phyloP scores from a whole-genome alignment of 768 basidiomycete species.

The Amanita rubescens region DNA sequence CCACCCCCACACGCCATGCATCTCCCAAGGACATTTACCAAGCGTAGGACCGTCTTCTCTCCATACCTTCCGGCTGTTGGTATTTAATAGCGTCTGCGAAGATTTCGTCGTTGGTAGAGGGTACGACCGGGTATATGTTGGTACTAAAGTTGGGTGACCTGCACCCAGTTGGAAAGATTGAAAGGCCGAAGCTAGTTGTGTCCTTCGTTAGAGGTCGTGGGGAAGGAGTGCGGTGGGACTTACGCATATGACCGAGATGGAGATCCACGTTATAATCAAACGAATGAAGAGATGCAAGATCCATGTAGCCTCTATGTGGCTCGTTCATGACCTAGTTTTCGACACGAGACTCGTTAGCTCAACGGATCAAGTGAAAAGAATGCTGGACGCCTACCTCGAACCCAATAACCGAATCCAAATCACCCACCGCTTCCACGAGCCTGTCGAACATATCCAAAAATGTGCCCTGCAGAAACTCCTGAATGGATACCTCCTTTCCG shows the following conservation, averaged over 20 bases:
- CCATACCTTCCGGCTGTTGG: constrained; percentile 59
- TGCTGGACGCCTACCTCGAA: constrained; percentile 61
- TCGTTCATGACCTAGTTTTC: constrained; percentile 78
- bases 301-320: constrained; percentile 89
- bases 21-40: constrained; percentile 78
- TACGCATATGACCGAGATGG: constrained; percentile 72
- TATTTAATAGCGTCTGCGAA: constrained; percentile 51
- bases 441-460: constrained; percentile 73
- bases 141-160: constrained; percentile 75
- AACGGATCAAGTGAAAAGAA: neutral
- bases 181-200: constrained; percentile 64
- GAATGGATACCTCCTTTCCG: constrained; percentile 54
- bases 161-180: constrained; percentile 91
- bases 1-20: constrained; percentile 94
- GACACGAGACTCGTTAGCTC: neutral
- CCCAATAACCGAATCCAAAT: constrained; percentile 75
- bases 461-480: constrained; percentile 74
- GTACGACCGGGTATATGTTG: constrained; percentile 78
- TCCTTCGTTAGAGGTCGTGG: neutral
- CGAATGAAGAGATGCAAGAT: constrained; percentile 68
- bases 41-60: constrained; percentile 61
- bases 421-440: constrained; percentile 61
- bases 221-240: constrained; percentile 23
- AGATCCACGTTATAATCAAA: constrained; percentile 96
- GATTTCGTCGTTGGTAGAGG: constrained; percentile 78